phyloP scores from a whole-genome alignment of 1,284 basidiomycete genomes.

The Fomitopsis betulina region DNA sequence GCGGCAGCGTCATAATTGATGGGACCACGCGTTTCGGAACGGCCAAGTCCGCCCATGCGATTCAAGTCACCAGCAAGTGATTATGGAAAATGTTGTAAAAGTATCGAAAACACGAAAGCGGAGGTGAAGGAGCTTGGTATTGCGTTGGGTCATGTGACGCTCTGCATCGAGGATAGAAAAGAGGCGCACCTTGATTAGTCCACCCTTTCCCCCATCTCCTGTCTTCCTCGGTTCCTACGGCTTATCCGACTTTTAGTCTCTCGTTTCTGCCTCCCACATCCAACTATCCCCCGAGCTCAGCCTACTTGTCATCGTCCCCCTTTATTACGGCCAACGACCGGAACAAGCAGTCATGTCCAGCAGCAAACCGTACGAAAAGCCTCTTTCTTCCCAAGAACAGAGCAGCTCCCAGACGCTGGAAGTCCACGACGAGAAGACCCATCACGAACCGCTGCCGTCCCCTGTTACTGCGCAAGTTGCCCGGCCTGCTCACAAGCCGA shows the following conservation, averaged over 20 bases:
- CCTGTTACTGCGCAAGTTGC: constrained; percentile 43
- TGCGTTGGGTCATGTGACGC: background rate
- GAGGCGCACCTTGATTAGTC: background rate
- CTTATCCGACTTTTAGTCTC: background rate
- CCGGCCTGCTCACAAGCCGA: constrained; percentile 35
- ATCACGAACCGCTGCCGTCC: constrained; percentile 38
- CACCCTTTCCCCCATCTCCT: background rate
- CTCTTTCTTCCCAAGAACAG: constrained; percentile 12
- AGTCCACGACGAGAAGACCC: constrained; percentile 21
- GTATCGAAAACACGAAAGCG: too few species aligned
- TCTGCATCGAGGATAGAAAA: background rate
- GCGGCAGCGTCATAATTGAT: too few species aligned
- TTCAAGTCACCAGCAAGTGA: too few species aligned
- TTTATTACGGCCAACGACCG: background rate
- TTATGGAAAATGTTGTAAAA: too few species aligned
- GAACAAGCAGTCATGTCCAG: constrained; percentile 7
- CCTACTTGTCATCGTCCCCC: background rate
- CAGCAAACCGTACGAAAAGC: constrained; percentile 19
- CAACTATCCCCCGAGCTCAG: background rate
- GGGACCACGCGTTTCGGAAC: too few species aligned
- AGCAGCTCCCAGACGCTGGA: constrained; percentile 25
- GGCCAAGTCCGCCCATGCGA: too few species aligned
- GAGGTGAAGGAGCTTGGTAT: too few species aligned
- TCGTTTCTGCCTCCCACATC: background rate
- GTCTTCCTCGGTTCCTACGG: background rate